Evolutionary conservation across 2,329 filamentous ascomycete genomes (phyloP).

Genomic region (Neofusicoccum umdonicola): DNA sequence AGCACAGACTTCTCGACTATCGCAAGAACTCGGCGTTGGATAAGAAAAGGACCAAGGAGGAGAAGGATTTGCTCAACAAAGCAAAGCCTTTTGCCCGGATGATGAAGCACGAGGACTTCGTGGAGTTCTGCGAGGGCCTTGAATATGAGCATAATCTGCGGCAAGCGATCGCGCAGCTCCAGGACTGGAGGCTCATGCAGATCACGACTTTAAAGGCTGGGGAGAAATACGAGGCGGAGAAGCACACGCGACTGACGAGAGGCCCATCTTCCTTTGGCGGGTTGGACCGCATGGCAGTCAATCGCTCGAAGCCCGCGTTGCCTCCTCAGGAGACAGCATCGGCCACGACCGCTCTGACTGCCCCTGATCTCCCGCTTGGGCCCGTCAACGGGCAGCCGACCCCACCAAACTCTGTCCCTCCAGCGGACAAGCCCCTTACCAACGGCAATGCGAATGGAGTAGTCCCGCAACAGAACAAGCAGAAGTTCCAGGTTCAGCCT

Average conservation of each 20-base stretch:
- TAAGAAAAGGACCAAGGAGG: slow-evolving; percentile 95
- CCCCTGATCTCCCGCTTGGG: slow-evolving; percentile 71
- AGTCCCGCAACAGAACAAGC: slow-evolving; percentile 39
- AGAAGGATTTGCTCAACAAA: slow-evolving; percentile 85
- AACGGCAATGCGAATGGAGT: slow-evolving; percentile 49
- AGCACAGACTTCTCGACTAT: slow-evolving; percentile 91
- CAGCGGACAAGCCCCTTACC: slow-evolving; percentile 40
- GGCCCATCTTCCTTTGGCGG: slow-evolving; percentile 65
- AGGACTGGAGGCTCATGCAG: slow-evolving; percentile 85
- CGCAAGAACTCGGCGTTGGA: slow-evolving; percentile 84
- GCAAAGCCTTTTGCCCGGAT: slow-evolving; percentile 94
- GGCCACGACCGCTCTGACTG: slow-evolving; percentile 73
- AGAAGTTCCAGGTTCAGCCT: slow-evolving; percentile 55
- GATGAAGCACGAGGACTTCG: slow-evolving; percentile 93
- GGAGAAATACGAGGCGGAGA: slow-evolving; percentile 91
- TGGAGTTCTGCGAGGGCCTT: slow-evolving; percentile 77
- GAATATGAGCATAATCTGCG: slow-evolving; percentile 89
- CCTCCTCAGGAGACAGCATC: slow-evolving; percentile 64
- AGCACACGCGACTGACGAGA: slow-evolving; percentile 68
- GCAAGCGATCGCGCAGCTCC: slow-evolving; percentile 83
- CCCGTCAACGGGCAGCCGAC: slow-evolving; percentile 44
- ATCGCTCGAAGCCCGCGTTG: slow-evolving; percentile 63
- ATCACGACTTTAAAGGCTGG: slow-evolving; percentile 83
- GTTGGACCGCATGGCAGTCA: slow-evolving; percentile 78
- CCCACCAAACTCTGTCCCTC: slow-evolving; percentile 31